Evolutionary conservation across 257 asterid genomes (phyloP).

Genomic region (Rhazya stricta): DNA sequence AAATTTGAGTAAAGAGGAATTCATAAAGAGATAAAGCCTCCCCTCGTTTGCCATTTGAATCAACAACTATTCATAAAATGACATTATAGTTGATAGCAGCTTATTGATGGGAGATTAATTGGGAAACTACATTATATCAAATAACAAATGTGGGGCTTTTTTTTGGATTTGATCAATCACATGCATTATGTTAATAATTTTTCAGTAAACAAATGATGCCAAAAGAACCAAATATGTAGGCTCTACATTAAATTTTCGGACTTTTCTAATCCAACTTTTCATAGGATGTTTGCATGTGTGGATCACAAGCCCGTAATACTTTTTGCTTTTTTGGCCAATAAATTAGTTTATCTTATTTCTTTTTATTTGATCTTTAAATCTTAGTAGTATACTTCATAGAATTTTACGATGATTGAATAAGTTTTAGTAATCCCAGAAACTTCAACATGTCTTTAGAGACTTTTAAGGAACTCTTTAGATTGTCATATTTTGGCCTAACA

Average conservation of each 20-base stretch:
- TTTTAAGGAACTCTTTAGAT: neutral
- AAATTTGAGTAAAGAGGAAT: no score
- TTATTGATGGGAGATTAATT: neutral
- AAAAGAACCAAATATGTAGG: neutral
- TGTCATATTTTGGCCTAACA: neutral
- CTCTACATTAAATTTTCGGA: neutral
- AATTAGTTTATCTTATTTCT: neutral
- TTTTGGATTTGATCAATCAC: neutral
- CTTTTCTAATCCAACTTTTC: neutral
- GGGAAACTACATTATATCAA: neutral
- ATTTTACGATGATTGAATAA: neutral
- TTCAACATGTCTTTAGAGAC: neutral
- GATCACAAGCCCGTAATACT: conserved; percentile 6
- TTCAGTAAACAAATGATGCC: neutral
- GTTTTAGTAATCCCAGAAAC: neutral
- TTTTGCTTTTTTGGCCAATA: neutral
- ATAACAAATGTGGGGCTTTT: neutral
- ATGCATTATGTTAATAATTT: neutral
- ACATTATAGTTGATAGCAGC: conserved; percentile 9
- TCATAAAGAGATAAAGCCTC: no score
- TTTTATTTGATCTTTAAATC: neutral
- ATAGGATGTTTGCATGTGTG: conserved; percentile 1
- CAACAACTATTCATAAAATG: no score
- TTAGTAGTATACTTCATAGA: neutral
- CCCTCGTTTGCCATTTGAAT: no score